Conservation (phyloP, 305 asterid species). For the Fraxinus ornus region DNA sequence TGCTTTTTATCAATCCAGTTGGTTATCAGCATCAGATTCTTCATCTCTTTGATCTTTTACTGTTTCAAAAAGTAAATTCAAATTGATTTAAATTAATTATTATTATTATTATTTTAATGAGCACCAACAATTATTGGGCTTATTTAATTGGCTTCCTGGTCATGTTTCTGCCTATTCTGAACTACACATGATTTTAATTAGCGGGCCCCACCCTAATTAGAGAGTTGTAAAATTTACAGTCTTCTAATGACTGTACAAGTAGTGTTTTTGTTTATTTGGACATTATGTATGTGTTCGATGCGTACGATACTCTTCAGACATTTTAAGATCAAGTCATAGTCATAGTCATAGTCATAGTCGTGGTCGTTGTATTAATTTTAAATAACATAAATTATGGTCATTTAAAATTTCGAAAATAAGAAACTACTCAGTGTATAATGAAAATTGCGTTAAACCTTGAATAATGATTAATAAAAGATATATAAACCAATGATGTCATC, state of each 20-base stretch:
- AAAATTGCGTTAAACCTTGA: neutral
- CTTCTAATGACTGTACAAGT: no score
- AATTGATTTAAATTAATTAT: neutral
- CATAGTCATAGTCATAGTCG: no score
- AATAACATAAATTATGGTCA: no score
- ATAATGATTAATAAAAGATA: neutral
- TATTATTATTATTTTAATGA: neutral
- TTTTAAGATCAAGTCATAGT: neutral
- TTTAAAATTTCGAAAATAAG: no score
- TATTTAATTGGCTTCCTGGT: neutral
- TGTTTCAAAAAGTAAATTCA: neutral
- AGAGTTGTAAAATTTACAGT: no score
- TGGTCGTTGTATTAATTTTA: no score
- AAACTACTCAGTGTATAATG: no score
- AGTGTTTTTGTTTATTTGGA: no score
- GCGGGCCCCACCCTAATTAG: no score
- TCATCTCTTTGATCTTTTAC: neutral
- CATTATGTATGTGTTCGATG: neutral
- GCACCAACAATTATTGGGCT: neutral
- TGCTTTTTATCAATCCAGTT: constrained; percentile 14
- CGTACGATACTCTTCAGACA: neutral
- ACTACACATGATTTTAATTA: neutral
- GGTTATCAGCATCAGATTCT: constrained; percentile 36
- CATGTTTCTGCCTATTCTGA: neutral
- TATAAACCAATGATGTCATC: neutral